Evolutionary conservation across 495 filamentous ascomycete genomes (phyloP).

Genomic region (Hypoxylon cercidicola): DNA sequence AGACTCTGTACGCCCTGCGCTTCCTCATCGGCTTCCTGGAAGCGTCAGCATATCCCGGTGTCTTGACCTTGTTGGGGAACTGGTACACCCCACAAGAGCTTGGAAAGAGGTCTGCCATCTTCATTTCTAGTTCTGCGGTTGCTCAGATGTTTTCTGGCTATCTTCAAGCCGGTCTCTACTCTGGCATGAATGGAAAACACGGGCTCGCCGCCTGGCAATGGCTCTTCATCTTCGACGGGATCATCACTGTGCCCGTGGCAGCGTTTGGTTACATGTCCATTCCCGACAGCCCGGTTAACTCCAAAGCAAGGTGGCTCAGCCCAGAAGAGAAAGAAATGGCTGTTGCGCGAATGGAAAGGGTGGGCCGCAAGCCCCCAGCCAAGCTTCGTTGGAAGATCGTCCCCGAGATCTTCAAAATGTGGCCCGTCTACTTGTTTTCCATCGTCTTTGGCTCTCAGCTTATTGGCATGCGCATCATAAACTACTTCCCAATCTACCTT

Average conservation of each 20-base stretch:
- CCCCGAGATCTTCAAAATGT: conserved; percentile 27
- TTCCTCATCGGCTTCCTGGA: conserved; percentile 61
- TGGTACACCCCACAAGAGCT: conserved; percentile 51
- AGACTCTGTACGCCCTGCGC: conserved; percentile 56
- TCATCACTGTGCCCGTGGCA: conserved; percentile 49
- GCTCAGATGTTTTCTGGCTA: conserved; percentile 63
- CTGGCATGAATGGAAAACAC: conserved; percentile 52
- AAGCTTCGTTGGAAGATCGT: conserved; percentile 30
- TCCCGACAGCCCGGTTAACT: not conserved
- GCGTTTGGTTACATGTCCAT: conserved; percentile 41
- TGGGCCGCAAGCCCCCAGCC: conserved; percentile 19
- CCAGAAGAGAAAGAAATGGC: conserved; percentile 18
- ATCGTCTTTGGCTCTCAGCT: conserved; percentile 38
- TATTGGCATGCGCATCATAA: conserved; percentile 34
- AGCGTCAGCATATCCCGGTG: conserved; percentile 43
- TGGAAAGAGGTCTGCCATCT: conserved; percentile 53
- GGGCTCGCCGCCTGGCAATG: conserved; percentile 62
- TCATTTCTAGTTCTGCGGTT: conserved; percentile 37
- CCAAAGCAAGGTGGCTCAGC: conserved; percentile 27
- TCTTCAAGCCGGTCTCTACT: conserved; percentile 62
- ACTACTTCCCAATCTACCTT: conserved; percentile 45
- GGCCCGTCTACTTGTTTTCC: conserved; percentile 36
- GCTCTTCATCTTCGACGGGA: conserved; percentile 55
- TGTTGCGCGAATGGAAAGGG: conserved; percentile 19
- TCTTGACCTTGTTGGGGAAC: conserved; percentile 46